A percentile compares a stretch with the other conserved stretches of the same genome.
Evolutionary conservation across 2,329 filamentous ascomycete species (phyloP).

Genomic region (Aspergillus persii): DNA sequence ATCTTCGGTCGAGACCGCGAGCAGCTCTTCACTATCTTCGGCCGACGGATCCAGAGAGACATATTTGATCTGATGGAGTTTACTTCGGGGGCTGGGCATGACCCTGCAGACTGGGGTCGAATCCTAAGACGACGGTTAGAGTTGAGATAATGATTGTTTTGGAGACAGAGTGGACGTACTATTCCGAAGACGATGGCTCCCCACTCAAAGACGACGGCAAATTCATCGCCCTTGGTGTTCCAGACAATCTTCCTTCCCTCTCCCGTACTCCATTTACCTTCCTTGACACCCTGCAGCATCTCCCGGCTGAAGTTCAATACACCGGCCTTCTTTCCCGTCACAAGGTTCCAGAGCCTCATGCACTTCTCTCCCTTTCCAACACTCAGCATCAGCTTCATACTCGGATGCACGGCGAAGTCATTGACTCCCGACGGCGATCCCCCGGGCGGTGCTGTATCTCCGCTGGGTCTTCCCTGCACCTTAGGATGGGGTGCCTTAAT

Average conservation of each 20-base stretch:
- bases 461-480: conserved; percentile 73
- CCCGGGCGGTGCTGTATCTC: conserved; percentile 81
- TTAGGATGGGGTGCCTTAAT: conserved; percentile 89
- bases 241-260: conserved; percentile 82
- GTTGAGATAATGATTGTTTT: not conserved
- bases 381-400: conserved; percentile 93
- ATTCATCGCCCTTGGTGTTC: conserved; percentile 75
- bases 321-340: conserved; percentile 92
- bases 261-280: conserved; percentile 72
- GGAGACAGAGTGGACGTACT: conserved; percentile 36
- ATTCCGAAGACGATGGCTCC: conserved; percentile 83
- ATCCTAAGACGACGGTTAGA: conserved; percentile 49
- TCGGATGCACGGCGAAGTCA: conserved; percentile 92
- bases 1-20: conserved; percentile 86
- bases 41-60: conserved; percentile 48
- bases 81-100: conserved; percentile 66
- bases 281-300: conserved; percentile 71
- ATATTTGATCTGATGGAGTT: conserved; percentile 81
- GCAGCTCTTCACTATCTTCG: conserved; percentile 53
- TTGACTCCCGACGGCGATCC: conserved; percentile 85
- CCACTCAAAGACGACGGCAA: conserved; percentile 83
- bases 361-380: conserved; percentile 85
- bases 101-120: conserved; percentile 76
- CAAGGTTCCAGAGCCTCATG: conserved; percentile 94
- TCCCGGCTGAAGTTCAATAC: conserved; percentile 80